Conservation (phyloP, 352 stramenopile genomes). For the Pythium brachiatum region DNA sequence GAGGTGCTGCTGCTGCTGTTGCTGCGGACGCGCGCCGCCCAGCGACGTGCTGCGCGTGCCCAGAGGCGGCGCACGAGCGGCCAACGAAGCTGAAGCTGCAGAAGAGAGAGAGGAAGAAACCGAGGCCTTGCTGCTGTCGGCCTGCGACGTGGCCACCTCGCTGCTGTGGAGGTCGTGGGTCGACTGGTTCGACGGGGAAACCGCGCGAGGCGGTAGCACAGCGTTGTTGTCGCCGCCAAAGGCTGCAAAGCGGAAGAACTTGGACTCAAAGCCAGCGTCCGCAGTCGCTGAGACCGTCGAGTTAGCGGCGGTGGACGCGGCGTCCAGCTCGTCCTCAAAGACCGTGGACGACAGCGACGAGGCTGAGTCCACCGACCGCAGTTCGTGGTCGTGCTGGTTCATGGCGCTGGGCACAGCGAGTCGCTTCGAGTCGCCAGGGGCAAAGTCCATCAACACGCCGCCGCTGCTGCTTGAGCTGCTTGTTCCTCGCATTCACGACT, state of each 20-base stretch:
- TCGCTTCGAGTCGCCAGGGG: not conserved
- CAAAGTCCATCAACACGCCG: slow-evolving; percentile 18
- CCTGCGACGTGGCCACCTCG: not conserved
- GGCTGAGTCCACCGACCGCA: slow-evolving; percentile 13
- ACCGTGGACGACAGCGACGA: slow-evolving; percentile 18
- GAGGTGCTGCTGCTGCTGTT: not conserved
- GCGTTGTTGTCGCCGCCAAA: slow-evolving; percentile 32
- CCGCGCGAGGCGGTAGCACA: slow-evolving; percentile 24
- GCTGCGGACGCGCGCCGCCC: not conserved
- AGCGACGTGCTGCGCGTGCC: slow-evolving; percentile 21
- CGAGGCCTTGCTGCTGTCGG: not conserved
- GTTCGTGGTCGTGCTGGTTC: not conserved
- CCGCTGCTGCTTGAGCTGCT: slow-evolving; percentile 2
- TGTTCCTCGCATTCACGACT: slow-evolving; percentile 7
- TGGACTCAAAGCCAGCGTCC: slow-evolving; percentile 13
- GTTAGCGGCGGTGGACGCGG: not conserved
- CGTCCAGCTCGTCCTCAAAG: slow-evolving; percentile 15
- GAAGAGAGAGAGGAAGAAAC: too few species aligned
- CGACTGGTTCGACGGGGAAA: slow-evolving; percentile 49
- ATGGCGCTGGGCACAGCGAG: not conserved
- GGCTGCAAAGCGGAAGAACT: slow-evolving; percentile 18
- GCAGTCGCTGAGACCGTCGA: not conserved
- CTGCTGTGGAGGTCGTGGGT: slow-evolving; percentile 22
- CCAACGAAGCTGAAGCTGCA: not conserved
- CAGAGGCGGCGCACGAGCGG: not conserved